A percentile compares a stretch with the other conserved stretches of the same genome.
These are phyloP conservation scores for Elongisporangium undulatum DNA, from an alignment of 352 stramenopile genomes.

Conservation along the genomic window DNA sequence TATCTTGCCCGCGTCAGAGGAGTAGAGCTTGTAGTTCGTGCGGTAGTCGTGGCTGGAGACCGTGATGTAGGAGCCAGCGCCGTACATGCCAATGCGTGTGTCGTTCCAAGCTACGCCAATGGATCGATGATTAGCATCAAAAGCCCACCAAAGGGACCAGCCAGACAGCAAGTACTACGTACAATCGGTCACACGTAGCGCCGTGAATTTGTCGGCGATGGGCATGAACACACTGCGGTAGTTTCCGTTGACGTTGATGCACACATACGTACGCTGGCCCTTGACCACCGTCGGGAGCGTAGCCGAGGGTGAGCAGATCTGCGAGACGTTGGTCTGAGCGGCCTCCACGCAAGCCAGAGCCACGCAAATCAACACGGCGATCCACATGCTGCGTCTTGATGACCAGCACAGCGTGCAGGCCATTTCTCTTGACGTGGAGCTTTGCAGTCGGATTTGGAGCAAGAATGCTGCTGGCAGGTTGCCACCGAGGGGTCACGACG, in stretches of 20 bases:
- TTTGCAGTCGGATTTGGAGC: neutral
- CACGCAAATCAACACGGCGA: neutral
- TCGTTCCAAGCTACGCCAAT: slow-evolving; percentile 59
- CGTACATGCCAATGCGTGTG: slow-evolving; percentile 43
- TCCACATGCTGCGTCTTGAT: neutral
- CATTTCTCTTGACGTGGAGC: neutral
- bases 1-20: slow-evolving; percentile 30
- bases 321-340: slow-evolving; percentile 49
- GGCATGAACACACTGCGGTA: slow-evolving; percentile 76
- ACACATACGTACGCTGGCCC: slow-evolving; percentile 61
- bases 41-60: slow-evolving; percentile 66
- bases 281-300: slow-evolving; percentile 48
- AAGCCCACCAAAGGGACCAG: neutral
- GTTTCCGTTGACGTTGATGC: slow-evolving; percentile 73
- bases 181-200: slow-evolving; percentile 73
- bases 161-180: slow-evolving; percentile 10
- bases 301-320: slow-evolving; percentile 52
- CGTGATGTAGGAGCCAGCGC: slow-evolving; percentile 46
- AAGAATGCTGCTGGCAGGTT: neutral
- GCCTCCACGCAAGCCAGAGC: slow-evolving; percentile 6
- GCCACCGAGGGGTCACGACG: neutral
- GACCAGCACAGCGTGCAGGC: neutral
- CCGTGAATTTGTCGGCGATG: slow-evolving; percentile 70
- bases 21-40: slow-evolving; percentile 74
- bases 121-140: neutral